Evolutionary conservation across 345 rosid species (phyloP).

Genomic region (Eucalyptus curtisii): DNA sequence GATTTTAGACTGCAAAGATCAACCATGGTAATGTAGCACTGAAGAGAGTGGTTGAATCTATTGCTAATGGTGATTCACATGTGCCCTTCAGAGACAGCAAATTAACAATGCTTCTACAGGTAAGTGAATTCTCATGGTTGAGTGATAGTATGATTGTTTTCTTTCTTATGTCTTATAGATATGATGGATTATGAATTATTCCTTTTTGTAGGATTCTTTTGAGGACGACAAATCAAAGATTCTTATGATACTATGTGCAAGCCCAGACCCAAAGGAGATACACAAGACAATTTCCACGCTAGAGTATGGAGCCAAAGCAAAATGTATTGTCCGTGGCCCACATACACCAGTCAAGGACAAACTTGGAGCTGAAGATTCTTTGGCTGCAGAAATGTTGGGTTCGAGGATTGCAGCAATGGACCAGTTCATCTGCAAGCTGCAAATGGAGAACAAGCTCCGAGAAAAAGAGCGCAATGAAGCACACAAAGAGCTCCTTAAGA

Average conservation of each 20-base stretch:
- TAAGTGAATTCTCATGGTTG: neutral
- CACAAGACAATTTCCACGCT: constrained; percentile 96
- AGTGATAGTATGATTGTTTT: neutral
- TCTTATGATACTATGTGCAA: constrained; percentile 90
- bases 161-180: neutral
- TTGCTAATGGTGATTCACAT: constrained; percentile 97
- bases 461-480: constrained; percentile 78
- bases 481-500: constrained; percentile 56
- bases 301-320: constrained; percentile 97
- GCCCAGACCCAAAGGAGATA: constrained; percentile 91
- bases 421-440: constrained; percentile 71
- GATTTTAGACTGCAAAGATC: constrained; percentile 82
- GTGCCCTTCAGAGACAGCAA: constrained; percentile 99
- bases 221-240: constrained; percentile 96
- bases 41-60: constrained; percentile 95
- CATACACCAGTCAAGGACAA: constrained; percentile 67
- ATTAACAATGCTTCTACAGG: constrained; percentile 94
- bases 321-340: constrained; percentile 86
- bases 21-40: constrained; percentile 93
- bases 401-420: constrained; percentile 88
- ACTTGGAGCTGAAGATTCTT: constrained; percentile 45
- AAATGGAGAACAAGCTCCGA: constrained; percentile 72
- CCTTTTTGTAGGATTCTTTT: constrained; percentile 66
- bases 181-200: neutral
- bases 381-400: constrained; percentile 45